Conservation (phyloP, 83 land plant species). For the Picea abies region DNA sequence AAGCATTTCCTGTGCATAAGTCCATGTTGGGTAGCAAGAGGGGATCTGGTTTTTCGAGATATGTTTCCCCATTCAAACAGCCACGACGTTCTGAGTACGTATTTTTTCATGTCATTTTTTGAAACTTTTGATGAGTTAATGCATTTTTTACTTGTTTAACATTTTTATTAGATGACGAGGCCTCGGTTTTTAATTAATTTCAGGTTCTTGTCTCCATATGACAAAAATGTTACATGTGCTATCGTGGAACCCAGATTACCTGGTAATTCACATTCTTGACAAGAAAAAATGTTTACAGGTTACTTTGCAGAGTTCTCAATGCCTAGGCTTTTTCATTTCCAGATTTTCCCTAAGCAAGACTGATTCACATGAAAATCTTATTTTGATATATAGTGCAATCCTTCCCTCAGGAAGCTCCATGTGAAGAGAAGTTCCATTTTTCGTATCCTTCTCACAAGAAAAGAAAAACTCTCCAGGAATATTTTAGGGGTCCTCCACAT, state of each 20-base stretch:
- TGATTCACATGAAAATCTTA: constrained; percentile 17
- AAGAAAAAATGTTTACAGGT: background rate
- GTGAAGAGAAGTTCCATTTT: constrained; percentile 34
- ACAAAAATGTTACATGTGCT: constrained; percentile 12
- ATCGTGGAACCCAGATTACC: constrained; percentile 4
- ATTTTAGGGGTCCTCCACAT: constrained; percentile 44
- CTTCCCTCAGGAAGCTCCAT: constrained; percentile 13
- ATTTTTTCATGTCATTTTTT: background rate
- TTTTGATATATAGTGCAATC: constrained; percentile 13
- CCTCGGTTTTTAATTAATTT: background rate
- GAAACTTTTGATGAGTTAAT: background rate
- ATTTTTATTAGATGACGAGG: background rate
- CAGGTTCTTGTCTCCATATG: constrained; percentile 42
- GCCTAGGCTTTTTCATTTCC: constrained; percentile 4
- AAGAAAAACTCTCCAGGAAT: constrained; percentile 43
- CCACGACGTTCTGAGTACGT: constrained; percentile 55
- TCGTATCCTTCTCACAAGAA: constrained; percentile 37
- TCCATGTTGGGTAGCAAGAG: constrained; percentile 27
- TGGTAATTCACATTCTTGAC: constrained; percentile 26
- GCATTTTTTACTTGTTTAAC: background rate
- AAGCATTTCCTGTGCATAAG: background rate
- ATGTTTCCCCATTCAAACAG: constrained; percentile 58
- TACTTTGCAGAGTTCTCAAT: background rate
- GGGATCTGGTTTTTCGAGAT: constrained; percentile 22
- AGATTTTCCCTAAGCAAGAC: background rate